phyloP scores from a whole-genome alignment of 2,329 filamentous ascomycete genomes.

The Tolypocladium nubicola region DNA sequence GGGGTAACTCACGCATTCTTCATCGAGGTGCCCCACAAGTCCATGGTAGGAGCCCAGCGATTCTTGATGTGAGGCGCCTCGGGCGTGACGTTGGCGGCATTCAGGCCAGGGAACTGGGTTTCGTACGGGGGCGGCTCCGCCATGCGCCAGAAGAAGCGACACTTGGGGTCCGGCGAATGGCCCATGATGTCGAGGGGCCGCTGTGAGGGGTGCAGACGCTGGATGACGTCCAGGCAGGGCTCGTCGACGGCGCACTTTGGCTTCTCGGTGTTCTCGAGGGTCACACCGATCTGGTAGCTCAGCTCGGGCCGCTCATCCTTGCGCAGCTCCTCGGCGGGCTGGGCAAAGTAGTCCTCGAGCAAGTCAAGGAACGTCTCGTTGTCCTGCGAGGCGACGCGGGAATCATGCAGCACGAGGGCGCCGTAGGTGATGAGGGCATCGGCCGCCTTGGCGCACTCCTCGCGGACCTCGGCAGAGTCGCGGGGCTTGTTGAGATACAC shows the following conservation, averaged over 20 bases:
- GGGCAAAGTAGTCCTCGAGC: constrained; percentile 55
- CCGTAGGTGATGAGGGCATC: constrained; percentile 48
- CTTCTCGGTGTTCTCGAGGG: constrained; percentile 52
- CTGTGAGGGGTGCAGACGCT: constrained; percentile 41
- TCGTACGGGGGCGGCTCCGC: constrained; percentile 40
- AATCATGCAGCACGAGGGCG: constrained; percentile 49
- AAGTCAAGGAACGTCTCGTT: constrained; percentile 49
- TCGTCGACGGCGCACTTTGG: constrained; percentile 53
- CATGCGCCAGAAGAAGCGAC: constrained; percentile 55
- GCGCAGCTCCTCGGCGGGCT: constrained; percentile 34
- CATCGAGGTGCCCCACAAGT: constrained; percentile 49
- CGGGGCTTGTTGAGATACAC: constrained; percentile 36
- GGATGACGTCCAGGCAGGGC: constrained; percentile 47
- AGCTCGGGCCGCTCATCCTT: constrained; percentile 46
- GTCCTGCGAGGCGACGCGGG: constrained; percentile 43
- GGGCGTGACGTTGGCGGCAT: constrained; percentile 44
- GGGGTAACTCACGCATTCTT: constrained; percentile 40
- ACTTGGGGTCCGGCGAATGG: constrained; percentile 50
- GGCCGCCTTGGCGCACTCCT: constrained; percentile 44
- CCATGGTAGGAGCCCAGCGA: constrained; percentile 44
- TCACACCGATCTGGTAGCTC: constrained; percentile 51
- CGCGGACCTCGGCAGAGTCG: constrained; percentile 31
- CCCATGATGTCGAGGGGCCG: constrained; percentile 46
- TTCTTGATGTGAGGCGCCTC: constrained; percentile 34
- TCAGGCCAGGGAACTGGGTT: constrained; percentile 44